Conservation (phyloP, 805 yeast species). For the Blastobotrys americana region DNA sequence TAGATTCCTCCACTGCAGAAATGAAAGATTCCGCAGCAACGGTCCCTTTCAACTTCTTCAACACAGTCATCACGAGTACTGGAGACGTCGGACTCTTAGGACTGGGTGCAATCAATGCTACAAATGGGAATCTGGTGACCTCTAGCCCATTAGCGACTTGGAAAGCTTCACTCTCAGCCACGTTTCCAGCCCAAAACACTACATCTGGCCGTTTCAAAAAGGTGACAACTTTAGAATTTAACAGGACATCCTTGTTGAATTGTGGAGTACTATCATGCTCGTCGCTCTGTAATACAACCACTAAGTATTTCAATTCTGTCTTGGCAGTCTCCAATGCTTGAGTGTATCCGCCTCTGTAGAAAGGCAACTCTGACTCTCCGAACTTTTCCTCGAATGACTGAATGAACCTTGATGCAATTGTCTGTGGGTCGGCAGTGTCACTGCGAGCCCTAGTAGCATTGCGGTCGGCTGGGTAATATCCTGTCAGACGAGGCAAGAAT, state of each 20-base stretch:
- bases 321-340: slow-evolving; percentile 69
- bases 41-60: slow-evolving; percentile 56
- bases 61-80: slow-evolving; percentile 50
- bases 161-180: slow-evolving; percentile 71
- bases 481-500: slow-evolving; percentile 32
- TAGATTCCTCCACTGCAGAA: slow-evolving; percentile 39
- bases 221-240: slow-evolving; percentile 39
- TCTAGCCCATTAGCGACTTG: slow-evolving; percentile 72
- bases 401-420: slow-evolving; percentile 45
- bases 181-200: slow-evolving; percentile 82
- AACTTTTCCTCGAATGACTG: slow-evolving; percentile 45
- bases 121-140: slow-evolving; percentile 71
- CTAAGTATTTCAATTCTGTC: slow-evolving; percentile 59
- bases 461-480: slow-evolving; percentile 34
- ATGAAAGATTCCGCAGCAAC: slow-evolving; percentile 36
- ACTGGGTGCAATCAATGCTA: slow-evolving; percentile 68
- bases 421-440: slow-evolving; percentile 43
- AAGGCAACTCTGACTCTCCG: slow-evolving; percentile 26
- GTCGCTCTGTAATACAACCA: slow-evolving; percentile 66
- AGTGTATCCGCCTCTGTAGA: slow-evolving; percentile 71
- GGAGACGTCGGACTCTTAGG: slow-evolving; percentile 32
- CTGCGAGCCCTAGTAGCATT: slow-evolving; percentile 33
- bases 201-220: slow-evolving; percentile 45
- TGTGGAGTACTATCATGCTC: slow-evolving; percentile 54
- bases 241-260: slow-evolving; percentile 49